These are phyloP conservation scores for Penstemon eatonii DNA, from an alignment of 257 asterid genomes.

Conservation along the genomic window DNA sequence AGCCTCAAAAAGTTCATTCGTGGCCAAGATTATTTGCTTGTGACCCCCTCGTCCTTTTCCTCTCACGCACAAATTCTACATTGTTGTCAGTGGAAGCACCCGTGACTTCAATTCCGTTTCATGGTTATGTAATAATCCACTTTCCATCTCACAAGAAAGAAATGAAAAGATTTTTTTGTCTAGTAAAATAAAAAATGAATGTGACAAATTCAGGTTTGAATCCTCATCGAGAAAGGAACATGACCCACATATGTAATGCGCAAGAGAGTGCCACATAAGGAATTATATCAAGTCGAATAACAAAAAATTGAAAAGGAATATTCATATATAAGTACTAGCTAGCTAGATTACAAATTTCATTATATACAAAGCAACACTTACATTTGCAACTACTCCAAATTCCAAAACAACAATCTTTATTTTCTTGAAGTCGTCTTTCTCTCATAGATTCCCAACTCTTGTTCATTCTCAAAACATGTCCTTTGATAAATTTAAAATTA, in stretches of 20 bases:
- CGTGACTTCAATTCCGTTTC: constrained; percentile 43
- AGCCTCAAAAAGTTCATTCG: constrained; percentile 33
- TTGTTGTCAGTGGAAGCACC: constrained; percentile 46
- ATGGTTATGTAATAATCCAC: constrained; percentile 24
- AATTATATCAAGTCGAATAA: too few species aligned
- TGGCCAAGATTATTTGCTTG: constrained; percentile 42
- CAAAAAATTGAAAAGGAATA: too few species aligned
- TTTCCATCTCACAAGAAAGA: not conserved
- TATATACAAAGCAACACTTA: too few species aligned
- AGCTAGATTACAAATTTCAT: too few species aligned
- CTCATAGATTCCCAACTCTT: not conserved
- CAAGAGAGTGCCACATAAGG: too few species aligned
- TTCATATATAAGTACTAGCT: too few species aligned
- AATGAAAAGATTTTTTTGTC: not conserved
- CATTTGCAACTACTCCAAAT: constrained; percentile 12
- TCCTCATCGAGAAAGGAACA: too few species aligned
- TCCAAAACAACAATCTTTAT: not conserved
- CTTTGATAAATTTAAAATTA: constrained; percentile 16
- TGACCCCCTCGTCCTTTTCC: constrained; percentile 29
- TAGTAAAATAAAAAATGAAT: too few species aligned
- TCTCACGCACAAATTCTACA: constrained; percentile 17
- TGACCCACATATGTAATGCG: too few species aligned
- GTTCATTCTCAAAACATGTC: constrained; percentile 27
- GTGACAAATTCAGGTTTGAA: too few species aligned
- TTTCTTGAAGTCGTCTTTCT: not conserved